Evolutionary conservation across 2,329 filamentous ascomycete species (phyloP).

Genomic region (Botryotinia convoluta): DNA sequence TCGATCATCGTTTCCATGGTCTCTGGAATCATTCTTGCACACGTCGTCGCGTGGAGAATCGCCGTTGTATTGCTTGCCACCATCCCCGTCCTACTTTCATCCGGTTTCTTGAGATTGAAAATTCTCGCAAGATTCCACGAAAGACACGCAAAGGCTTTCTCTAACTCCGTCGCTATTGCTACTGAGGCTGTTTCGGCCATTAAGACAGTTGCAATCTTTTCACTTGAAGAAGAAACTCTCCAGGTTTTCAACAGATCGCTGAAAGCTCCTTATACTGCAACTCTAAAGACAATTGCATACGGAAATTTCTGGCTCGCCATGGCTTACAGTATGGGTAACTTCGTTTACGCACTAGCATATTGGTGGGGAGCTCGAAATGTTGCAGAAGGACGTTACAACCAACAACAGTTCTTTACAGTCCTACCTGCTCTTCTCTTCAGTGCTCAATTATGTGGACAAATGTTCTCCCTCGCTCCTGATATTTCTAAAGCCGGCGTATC

Average conservation of each 20-base stretch:
- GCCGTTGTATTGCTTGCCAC: slow-evolving; percentile 70
- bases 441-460: slow-evolving; percentile 69
- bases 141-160: slow-evolving; percentile 7
- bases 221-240: slow-evolving; percentile 53
- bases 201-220: slow-evolving; percentile 57
- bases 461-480: slow-evolving; percentile 73
- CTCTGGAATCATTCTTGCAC: slow-evolving; percentile 64
- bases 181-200: slow-evolving; percentile 62
- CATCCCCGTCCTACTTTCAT: slow-evolving; percentile 39
- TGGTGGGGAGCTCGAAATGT: slow-evolving; percentile 77
- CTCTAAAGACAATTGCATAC: slow-evolving; percentile 40
- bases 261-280: slow-evolving; percentile 53
- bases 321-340: slow-evolving; percentile 58
- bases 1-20: slow-evolving; percentile 67
- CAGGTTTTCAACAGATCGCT: slow-evolving; percentile 53
- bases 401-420: slow-evolving; percentile 71
- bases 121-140: slow-evolving; percentile 8
- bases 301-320: slow-evolving; percentile 56
- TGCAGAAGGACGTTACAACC: slow-evolving; percentile 59
- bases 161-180: slow-evolving; percentile 1
- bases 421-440: slow-evolving; percentile 68
- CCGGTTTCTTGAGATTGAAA: slow-evolving; percentile 6
- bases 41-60: slow-evolving; percentile 73
- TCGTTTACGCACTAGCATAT: slow-evolving; percentile 72
- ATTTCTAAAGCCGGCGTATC: slow-evolving; percentile 63